phyloP scores from a whole-genome alignment of 306 rosid species.

The Dalbergia cochinchinensis region DNA sequence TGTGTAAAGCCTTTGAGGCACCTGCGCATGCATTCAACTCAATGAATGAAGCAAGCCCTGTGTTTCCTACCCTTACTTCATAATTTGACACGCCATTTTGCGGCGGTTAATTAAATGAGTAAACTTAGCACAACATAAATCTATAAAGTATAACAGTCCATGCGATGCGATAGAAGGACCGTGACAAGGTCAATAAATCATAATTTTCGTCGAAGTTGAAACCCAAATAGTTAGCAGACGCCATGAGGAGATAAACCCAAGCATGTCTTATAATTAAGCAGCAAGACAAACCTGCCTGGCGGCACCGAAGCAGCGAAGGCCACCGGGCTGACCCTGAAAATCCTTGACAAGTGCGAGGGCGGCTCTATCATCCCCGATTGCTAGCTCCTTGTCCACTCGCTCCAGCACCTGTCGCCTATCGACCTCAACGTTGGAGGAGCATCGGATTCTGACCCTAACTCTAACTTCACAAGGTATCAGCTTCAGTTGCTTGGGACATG shows the following conservation, averaged over 20 bases:
- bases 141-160: neutral
- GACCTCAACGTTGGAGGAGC: slow-evolving; percentile 61
- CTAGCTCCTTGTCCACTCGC: slow-evolving; percentile 70
- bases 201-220: no score
- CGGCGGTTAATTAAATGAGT: neutral
- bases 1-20: slow-evolving; percentile 93
- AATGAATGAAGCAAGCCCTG: slow-evolving; percentile 18
- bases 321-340: slow-evolving; percentile 74
- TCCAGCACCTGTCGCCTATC: slow-evolving; percentile 63
- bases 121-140: neutral
- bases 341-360: slow-evolving; percentile 77
- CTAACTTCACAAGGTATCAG: neutral
- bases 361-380: slow-evolving; percentile 74
- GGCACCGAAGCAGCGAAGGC: slow-evolving; percentile 82
- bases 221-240: no score
- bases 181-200: no score
- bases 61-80: neutral
- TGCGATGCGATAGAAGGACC: no score
- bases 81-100: no score
- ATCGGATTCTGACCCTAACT: slow-evolving; percentile 43
- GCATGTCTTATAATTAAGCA: no score
- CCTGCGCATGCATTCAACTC: slow-evolving; percentile 52
- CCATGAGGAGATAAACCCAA: no score
- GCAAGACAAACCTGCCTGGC: slow-evolving; percentile 73
- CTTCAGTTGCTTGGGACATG: slow-evolving; percentile 43